Base-by-base conservation (phyloP, 2,329 filamentous ascomycete species). In the Cytospora leucostoma region DNA sequence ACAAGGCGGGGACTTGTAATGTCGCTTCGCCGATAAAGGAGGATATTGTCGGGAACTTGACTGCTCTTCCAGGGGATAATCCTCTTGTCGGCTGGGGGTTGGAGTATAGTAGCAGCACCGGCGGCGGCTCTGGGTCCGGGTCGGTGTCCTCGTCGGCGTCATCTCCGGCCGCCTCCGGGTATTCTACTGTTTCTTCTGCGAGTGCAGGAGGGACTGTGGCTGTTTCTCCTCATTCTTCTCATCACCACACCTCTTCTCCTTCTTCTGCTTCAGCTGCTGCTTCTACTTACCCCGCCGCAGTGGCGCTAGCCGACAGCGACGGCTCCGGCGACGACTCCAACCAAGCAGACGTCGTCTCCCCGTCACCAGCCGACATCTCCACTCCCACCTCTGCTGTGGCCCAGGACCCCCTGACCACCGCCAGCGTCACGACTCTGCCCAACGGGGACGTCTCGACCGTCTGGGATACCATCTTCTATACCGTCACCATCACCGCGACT, bases 21-120 rank as follows among this genome's bases (percentile, higher is more conserved):
- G 82, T 85, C 56, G 62, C 71, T 38, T 78, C 80, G 34, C 77
- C 78, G 3, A 70, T 83, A 38, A 71, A 82, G 34, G 83, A 84
- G 69, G 67, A 75, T 34, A 73, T 82, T 40, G 71, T 70, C 13
- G 80, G 80, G 19, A 72, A 74, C 34, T 67, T 88, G 66, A 69
- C 72, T 17, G 72, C 72, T 17, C 80, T 89, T 17, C 85, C 86
- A 2, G 84, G 86, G 34, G 76, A 80, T 72, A 84, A 84, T 74
- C 78, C 79, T 4, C 71, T 87, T n/a, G 77, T 77, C 44, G 80
- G 82, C 53, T 88, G 80, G 78, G 69, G 73, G 34, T 44, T 55
- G 15, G 63, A 53, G 6, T 32, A 32, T 37, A 12, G 15, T 32
- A 4, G 8, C 32, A 51, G 49, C 27, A 37, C 35, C 32, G 40